These are phyloP conservation scores for Coriolopsis trogii DNA, from an alignment of 1,284 basidiomycete genomes.

Conservation along the genomic window DNA sequence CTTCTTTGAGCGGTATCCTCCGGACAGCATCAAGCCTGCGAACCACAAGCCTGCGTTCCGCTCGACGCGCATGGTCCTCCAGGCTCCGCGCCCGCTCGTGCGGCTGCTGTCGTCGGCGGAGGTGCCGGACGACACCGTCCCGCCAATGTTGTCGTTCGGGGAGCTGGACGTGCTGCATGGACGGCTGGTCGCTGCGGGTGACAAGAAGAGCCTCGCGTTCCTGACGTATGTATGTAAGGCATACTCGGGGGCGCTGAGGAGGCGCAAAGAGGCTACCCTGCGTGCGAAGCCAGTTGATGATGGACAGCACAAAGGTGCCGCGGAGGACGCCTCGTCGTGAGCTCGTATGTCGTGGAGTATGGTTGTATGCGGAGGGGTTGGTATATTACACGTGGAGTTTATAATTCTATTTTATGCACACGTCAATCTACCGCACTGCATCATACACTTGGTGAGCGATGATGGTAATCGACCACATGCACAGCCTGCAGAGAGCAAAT, in stretches of 20 bases:
- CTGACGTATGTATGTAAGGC: constrained; percentile 68
- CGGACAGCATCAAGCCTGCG: constrained; percentile 43
- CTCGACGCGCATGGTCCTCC: constrained; percentile 57
- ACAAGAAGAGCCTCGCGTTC: constrained; percentile 51
- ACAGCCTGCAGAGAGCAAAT: too few relatives aligned
- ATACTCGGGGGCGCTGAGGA: constrained; percentile 66
- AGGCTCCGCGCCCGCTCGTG: constrained; percentile 60
- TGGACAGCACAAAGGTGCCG: too few relatives aligned
- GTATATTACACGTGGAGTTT: too few relatives aligned
- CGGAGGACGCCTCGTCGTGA: too few relatives aligned
- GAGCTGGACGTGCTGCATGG: constrained; percentile 73
- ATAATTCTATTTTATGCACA: too few relatives aligned
- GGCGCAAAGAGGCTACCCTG: constrained; percentile 49
- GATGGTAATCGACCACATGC: too few relatives aligned
- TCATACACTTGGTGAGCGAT: too few relatives aligned
- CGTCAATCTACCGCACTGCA: too few relatives aligned
- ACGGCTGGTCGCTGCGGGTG: constrained; percentile 50
- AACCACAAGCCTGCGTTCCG: constrained; percentile 46
- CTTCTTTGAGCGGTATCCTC: constrained; percentile 65
- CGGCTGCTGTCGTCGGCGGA: constrained; percentile 55
- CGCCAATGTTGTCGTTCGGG: constrained; percentile 65
- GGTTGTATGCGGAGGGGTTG: too few relatives aligned
- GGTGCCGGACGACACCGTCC: constrained; percentile 67
- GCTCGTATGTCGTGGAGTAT: too few relatives aligned
- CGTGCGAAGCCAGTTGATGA: constrained; percentile 14